A percentile compares a stretch with the other conserved stretches of the same genome.
phyloP scores from a whole-genome alignment of 345 rosid species.

The Populus ilicifolia region DNA sequence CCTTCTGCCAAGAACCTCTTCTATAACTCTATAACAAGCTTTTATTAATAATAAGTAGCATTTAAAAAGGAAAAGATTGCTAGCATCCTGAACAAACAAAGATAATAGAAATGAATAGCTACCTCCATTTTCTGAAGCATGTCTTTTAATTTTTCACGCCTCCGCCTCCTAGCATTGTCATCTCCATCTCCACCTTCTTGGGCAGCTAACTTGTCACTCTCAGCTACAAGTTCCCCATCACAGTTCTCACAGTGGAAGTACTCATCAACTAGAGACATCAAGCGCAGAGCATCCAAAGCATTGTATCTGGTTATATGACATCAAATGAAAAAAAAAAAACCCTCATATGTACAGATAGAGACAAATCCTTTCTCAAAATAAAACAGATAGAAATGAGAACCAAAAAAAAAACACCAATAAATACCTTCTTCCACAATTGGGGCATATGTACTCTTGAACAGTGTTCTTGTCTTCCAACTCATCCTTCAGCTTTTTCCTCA shows the following conservation, averaged over 20 bases:
- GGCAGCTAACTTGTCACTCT: constrained; percentile 75
- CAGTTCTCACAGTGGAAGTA: constrained; percentile 86
- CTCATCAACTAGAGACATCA: constrained; percentile 64
- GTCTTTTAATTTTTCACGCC: constrained; percentile 69
- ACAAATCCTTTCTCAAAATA: too few relatives aligned
- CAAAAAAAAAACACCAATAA: constrained; percentile 13
- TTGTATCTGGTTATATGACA: constrained; percentile 54
- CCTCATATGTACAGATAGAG: neutral
- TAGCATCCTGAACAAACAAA: neutral
- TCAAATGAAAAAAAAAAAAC: neutral
- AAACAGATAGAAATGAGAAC: neutral
- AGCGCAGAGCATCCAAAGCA: constrained; percentile 75
- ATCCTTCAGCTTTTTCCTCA: constrained; percentile 77
- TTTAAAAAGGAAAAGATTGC: neutral
- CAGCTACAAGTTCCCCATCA: constrained; percentile 83
- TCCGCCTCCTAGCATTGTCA: constrained; percentile 80
- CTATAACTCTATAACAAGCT: neutral
- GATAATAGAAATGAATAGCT: neutral
- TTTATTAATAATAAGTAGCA: neutral
- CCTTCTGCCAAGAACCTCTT: neutral
- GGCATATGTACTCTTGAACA: constrained; percentile 84
- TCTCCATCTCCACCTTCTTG: constrained; percentile 89
- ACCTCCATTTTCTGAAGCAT: constrained; percentile 84
- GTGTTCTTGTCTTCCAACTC: constrained; percentile 85
- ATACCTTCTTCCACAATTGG: constrained; percentile 81